phyloP scores from a whole-genome alignment of 78 protist genomes.

The Blattamonas nauphoetae region DNA sequence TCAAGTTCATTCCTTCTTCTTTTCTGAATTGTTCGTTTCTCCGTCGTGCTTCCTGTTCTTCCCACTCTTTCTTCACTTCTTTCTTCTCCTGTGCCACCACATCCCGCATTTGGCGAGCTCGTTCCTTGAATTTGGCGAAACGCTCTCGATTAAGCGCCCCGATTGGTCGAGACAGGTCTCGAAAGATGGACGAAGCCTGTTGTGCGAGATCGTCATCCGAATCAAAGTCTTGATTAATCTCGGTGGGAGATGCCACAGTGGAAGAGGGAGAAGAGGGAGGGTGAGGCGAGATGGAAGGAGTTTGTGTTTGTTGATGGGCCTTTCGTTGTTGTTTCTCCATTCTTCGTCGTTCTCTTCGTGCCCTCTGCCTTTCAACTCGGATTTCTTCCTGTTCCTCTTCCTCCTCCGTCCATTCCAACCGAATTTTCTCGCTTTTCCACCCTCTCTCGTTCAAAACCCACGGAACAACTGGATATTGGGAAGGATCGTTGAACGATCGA shows the following conservation, averaged over 20 bases:
- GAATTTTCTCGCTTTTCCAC: background rate
- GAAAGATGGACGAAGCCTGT: no score
- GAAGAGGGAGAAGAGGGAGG: background rate
- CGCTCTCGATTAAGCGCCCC: slow-evolving; percentile 63
- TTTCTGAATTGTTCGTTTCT: no score
- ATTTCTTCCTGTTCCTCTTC: background rate
- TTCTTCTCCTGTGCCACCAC: no score
- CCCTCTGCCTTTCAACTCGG: background rate
- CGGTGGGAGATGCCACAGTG: no score
- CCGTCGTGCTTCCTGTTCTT: no score
- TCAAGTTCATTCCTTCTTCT: no score
- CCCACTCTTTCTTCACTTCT: no score
- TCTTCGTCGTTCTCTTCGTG: background rate
- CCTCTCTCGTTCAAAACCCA: slow-evolving; percentile 51
- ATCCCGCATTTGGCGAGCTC: no score
- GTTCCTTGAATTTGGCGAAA: slow-evolving; percentile 25
- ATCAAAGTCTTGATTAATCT: no score
- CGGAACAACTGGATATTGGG: slow-evolving; percentile 79
- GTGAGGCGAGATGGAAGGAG: background rate
- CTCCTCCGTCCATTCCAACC: background rate
- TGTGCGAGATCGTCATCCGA: no score
- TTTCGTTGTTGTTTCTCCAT: background rate
- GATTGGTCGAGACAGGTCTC: slow-evolving; percentile 85
- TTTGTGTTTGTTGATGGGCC: background rate
- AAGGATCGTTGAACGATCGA: slow-evolving; percentile 77